Conservation (phyloP, 108 stramenopile species). For the Discostella pseudostelligera region DNA sequence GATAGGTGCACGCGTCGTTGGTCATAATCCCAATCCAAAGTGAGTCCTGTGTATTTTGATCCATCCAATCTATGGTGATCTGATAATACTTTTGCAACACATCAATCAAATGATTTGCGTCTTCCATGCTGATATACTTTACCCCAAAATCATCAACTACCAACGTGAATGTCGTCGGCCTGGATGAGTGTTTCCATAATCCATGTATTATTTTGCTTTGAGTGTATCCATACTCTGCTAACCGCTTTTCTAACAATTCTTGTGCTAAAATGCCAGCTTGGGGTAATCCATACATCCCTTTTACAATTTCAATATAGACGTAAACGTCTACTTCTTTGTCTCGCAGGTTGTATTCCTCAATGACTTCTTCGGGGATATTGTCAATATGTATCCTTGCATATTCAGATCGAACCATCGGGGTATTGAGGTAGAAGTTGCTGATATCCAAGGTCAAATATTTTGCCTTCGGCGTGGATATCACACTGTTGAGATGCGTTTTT, state of each 20-base stretch:
- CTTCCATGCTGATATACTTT: background rate
- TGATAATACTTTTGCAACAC: too few relatives aligned
- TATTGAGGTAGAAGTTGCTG: slow-evolving; percentile 46
- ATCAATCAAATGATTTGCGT: too few relatives aligned
- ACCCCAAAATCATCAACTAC: background rate
- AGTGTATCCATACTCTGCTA: slow-evolving; percentile 16
- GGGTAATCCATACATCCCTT: slow-evolving; percentile 53
- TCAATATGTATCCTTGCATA: slow-evolving; percentile 32
- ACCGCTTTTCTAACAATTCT: slow-evolving; percentile 14
- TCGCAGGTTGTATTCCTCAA: slow-evolving; percentile 26
- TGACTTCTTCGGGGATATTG: slow-evolving; percentile 29
- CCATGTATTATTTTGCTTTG: background rate
- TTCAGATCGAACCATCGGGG: slow-evolving; percentile 37
- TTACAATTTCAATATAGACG: slow-evolving; percentile 5
- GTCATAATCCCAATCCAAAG: slow-evolving; percentile 46
- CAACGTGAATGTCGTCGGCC: background rate
- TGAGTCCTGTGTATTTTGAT: slow-evolving; percentile 31
- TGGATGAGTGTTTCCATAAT: background rate
- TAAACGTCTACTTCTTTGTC: background rate
- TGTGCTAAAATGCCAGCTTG: slow-evolving; percentile 48
- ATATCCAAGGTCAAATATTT: slow-evolving; percentile 42
- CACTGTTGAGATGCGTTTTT: slow-evolving; percentile 44
- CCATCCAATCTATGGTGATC: slow-evolving; percentile 31
- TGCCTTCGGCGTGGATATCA: background rate
- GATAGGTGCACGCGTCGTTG: slow-evolving; percentile 31